Percentiles rank a stretch among this genome's conserved stretches.
These are phyloP conservation scores for Stenocarpella maydis DNA, from an alignment of 2,329 filamentous ascomycete species.

Conservation along the genomic window DNA sequence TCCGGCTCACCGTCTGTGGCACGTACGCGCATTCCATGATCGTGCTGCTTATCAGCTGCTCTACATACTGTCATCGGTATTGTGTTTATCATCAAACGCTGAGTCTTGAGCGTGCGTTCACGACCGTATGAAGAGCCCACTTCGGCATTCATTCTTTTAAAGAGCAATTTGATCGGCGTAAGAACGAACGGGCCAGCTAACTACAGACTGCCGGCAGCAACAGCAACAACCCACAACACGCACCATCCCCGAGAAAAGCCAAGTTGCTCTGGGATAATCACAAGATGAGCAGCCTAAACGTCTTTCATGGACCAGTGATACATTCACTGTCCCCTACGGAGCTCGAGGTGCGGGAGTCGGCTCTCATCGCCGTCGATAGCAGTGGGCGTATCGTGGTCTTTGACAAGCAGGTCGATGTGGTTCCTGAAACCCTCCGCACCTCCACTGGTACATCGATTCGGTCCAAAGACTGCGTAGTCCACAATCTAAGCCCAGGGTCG, in stretches of 20 bases:
- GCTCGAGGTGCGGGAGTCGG: conserved; percentile 30
- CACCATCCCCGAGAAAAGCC: neutral
- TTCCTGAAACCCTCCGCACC: conserved; percentile 16
- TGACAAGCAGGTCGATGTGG: conserved; percentile 35
- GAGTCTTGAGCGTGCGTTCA: too few species aligned
- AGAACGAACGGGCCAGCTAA: too few species aligned
- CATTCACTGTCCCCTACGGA: conserved; percentile 27
- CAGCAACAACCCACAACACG: neutral
- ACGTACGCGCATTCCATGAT: neutral
- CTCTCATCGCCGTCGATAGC: conserved; percentile 36
- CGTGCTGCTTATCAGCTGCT: neutral
- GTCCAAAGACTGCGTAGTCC: conserved; percentile 37
- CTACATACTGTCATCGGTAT: neutral
- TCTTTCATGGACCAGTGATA: conserved; percentile 31
- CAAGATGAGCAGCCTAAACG: neutral
- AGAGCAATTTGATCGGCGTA: too few species aligned
- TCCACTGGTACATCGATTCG: conserved; percentile 35
- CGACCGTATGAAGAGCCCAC: too few species aligned
- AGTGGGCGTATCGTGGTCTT: conserved; percentile 42
- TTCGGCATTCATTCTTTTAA: too few species aligned
- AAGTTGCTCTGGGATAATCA: neutral
- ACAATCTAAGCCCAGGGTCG: conserved; percentile 49
- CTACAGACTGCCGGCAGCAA: neutral
- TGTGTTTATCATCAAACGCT: too few species aligned
- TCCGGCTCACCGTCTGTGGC: neutral